These are phyloP conservation scores for Priceomyces haplophilus DNA, from an alignment of 805 yeast species.

Conservation along the genomic window DNA sequence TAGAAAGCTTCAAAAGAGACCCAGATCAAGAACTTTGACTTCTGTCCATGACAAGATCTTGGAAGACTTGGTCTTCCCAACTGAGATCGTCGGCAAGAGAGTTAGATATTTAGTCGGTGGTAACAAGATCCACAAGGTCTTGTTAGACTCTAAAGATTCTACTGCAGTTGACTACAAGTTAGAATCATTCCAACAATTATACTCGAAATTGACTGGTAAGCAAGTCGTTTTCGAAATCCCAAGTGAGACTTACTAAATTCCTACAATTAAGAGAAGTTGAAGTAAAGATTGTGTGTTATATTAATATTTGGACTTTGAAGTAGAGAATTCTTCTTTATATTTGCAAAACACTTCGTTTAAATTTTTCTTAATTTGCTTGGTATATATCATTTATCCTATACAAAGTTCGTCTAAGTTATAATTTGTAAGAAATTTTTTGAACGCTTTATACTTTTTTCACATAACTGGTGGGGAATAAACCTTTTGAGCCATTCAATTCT, in stretches of 20 bases:
- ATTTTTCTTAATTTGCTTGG: conserved; percentile 8
- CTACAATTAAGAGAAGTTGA: conserved; percentile 5
- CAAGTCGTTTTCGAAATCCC: conserved; percentile 96
- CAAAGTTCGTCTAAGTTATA: conserved; percentile 7
- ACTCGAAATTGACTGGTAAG: conserved; percentile 98
- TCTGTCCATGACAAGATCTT: conserved; percentile 98
- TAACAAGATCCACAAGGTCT: conserved; percentile 95
- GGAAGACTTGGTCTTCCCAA: conserved; percentile 99
- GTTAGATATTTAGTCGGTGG: conserved; percentile 99
- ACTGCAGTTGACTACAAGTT: conserved; percentile 96
- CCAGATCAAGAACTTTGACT: conserved; percentile 98
- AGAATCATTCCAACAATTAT: conserved; percentile 98
- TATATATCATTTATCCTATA: conserved; percentile 12
- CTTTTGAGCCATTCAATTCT: conserved; percentile 43
- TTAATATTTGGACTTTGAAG: conserved; percentile 5
- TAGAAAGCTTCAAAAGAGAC: conserved; percentile 96
- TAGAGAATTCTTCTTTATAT: conserved; percentile 1
- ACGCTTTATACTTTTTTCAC: conserved; percentile 34
- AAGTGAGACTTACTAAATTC: conserved; percentile 41
- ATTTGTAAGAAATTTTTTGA: background rate
- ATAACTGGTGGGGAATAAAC: conserved; percentile 68
- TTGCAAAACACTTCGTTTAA: conserved; percentile 6
- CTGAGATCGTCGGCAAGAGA: conserved; percentile 99
- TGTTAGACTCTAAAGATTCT: conserved; percentile 97
- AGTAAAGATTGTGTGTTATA: conserved; percentile 6